Conservation (phyloP, 2,329 filamentous ascomycete genomes). For the Graphium sp. region DNA sequence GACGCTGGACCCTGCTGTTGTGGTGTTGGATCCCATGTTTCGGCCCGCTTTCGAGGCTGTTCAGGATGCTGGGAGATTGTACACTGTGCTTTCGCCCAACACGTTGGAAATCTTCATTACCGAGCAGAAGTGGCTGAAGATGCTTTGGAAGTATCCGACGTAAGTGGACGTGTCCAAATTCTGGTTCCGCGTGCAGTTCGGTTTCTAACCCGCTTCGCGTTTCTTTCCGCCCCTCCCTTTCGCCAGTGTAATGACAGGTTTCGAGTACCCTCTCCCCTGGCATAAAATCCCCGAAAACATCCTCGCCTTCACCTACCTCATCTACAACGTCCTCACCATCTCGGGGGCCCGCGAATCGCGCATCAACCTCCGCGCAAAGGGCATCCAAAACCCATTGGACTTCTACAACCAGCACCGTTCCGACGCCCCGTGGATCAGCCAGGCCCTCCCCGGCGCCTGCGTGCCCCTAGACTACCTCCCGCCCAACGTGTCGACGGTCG, state of each 20-base stretch:
- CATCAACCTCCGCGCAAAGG: slow-evolving; percentile 15
- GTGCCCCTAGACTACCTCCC: slow-evolving; percentile 20
- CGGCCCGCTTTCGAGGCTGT: slow-evolving; percentile 10
- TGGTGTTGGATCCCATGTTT: slow-evolving; percentile 15
- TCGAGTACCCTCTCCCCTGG: slow-evolving; percentile 25
- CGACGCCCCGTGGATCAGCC: slow-evolving; percentile 10
- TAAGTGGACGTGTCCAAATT: slow-evolving; percentile 11
- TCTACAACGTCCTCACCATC: slow-evolving; percentile 7
- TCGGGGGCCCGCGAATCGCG: slow-evolving; percentile 6
- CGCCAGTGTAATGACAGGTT: slow-evolving; percentile 21
- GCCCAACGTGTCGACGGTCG: slow-evolving; percentile 12
- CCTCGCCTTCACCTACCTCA: slow-evolving; percentile 8
- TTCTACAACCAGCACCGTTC: slow-evolving; percentile 9
- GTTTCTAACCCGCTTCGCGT: not conserved
- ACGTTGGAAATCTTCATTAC: slow-evolving; percentile 18
- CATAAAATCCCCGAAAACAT: slow-evolving; percentile 22
- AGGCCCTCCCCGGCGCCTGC: slow-evolving; percentile 9
- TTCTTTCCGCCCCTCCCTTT: not conserved
- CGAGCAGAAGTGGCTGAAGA: slow-evolving; percentile 18
- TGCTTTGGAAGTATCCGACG: slow-evolving; percentile 21
- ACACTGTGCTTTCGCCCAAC: slow-evolving; percentile 23
- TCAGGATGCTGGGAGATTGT: slow-evolving; percentile 11
- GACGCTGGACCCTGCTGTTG: slow-evolving; percentile 13
- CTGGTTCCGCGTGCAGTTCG: not conserved
- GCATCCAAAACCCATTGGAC: slow-evolving; percentile 9